A percentile compares a stretch with the other conserved stretches of the same genome.
Conservation (phyloP, 495 filamentous ascomycete genomes). For the Copromyces sp. region DNA sequence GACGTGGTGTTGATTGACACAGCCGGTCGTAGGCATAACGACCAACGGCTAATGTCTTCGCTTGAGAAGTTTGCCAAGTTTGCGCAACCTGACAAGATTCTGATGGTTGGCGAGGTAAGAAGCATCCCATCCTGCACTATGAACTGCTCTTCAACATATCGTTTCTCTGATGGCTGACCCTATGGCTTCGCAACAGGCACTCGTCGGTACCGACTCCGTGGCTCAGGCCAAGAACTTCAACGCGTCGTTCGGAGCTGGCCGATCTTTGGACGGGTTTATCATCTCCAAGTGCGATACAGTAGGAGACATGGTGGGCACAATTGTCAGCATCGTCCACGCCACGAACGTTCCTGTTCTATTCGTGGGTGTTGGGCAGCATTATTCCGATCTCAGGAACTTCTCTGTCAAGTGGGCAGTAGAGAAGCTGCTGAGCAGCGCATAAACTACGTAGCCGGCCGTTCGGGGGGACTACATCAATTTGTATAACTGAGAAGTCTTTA, state of each 20-base stretch:
- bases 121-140: background rate
- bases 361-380: slow-evolving; percentile 91
- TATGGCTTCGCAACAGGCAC: slow-evolving; percentile 37
- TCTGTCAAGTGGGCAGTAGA: slow-evolving; percentile 86
- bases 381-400: slow-evolving; percentile 85
- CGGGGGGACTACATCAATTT: background rate
- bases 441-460: background rate
- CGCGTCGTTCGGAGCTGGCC: slow-evolving; percentile 70
- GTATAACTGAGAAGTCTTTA: background rate
- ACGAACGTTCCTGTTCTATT: slow-evolving; percentile 93
- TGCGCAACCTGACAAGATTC: slow-evolving; percentile 90
- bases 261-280: slow-evolving; percentile 86
- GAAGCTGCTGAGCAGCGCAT: slow-evolving; percentile 50
- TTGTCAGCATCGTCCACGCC: slow-evolving; percentile 96
- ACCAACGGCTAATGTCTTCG: slow-evolving; percentile 85
- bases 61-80: slow-evolving; percentile 96
- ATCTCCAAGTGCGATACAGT: slow-evolving; percentile 98
- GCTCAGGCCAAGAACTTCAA: slow-evolving; percentile 96
- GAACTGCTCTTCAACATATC: background rate
- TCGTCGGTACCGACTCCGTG: slow-evolving; percentile 90
- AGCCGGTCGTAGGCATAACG: slow-evolving; percentile 89
- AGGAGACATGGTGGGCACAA: slow-evolving; percentile 93
- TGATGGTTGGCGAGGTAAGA: slow-evolving; percentile 88
- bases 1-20: slow-evolving; percentile 97
- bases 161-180: slow-evolving; percentile 9